Percentiles rank a stretch among this genome's conserved stretches.
phyloP scores from a whole-genome alignment of 495 filamentous ascomycete genomes.

The Neurospora sp. region DNA sequence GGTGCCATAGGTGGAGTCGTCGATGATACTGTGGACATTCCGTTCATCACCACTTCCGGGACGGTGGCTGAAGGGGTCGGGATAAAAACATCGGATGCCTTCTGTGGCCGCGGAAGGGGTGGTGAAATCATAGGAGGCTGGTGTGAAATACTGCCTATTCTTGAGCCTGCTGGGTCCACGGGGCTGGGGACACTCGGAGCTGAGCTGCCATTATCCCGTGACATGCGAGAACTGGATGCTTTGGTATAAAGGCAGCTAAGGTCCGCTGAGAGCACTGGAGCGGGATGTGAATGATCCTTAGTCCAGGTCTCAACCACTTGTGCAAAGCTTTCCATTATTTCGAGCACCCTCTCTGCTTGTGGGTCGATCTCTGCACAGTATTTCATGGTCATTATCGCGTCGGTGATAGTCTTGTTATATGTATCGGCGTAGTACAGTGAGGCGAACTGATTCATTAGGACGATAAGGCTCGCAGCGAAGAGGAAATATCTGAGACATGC shows the following conservation, averaged over 20 bases:
- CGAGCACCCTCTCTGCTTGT: constrained; percentile 53
- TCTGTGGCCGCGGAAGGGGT: constrained; percentile 5
- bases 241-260: constrained; percentile 21
- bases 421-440: constrained; percentile 48
- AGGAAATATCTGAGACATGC: constrained; percentile 48
- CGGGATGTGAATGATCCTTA: constrained; percentile 28
- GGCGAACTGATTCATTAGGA: constrained; percentile 61
- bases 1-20: neutral
- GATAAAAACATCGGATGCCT: constrained; percentile 10
- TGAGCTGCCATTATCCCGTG: constrained; percentile 1
- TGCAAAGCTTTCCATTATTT: constrained; percentile 53
- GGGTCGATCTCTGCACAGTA: constrained; percentile 54
- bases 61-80: constrained; percentile 1
- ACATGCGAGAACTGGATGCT: constrained; percentile 1
- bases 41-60: constrained; percentile 12
- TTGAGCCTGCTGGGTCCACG: neutral
- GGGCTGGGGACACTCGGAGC: neutral
- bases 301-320: constrained; percentile 38
- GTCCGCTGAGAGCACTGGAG: constrained; percentile 30
- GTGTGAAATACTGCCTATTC: constrained; percentile 3
- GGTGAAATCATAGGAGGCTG: constrained; percentile 12
- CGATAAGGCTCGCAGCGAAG: constrained; percentile 59
- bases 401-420: constrained; percentile 44
- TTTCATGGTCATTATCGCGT: constrained; percentile 49
- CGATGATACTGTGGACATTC: constrained; percentile 5